Conservation (phyloP, 768 basidiomycete species). For the Botryobasidium botryosum region DNA sequence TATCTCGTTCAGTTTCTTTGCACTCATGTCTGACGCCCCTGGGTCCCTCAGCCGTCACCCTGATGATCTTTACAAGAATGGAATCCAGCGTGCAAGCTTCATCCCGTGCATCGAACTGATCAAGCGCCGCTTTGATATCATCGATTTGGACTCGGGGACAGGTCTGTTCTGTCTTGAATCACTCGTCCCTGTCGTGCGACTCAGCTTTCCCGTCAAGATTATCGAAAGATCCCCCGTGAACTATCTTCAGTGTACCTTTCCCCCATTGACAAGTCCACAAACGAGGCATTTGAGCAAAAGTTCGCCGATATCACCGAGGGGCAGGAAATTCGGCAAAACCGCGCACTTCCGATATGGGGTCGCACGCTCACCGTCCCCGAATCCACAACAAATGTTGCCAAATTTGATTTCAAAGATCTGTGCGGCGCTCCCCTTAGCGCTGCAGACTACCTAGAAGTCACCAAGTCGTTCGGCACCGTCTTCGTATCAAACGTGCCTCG, state of each 20-base stretch:
- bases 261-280: constrained; percentile 51
- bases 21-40: background rate
- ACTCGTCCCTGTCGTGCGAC: background rate
- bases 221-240: constrained; percentile 82
- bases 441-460: constrained; percentile 91
- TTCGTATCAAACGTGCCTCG: constrained; percentile 79
- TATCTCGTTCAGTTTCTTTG: constrained; percentile 5
- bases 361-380: constrained; percentile 63
- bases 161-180: constrained; percentile 28
- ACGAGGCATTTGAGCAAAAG: constrained; percentile 62
- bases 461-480: constrained; percentile 69
- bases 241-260: constrained; percentile 89
- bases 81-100: constrained; percentile 90
- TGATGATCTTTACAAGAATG: constrained; percentile 95
- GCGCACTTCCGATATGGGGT: constrained; percentile 77
- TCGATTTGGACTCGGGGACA: constrained; percentile 89
- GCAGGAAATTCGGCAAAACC: constrained; percentile 36
- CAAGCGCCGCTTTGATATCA: constrained; percentile 71
- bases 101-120: constrained; percentile 87
- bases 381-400: constrained; percentile 51
- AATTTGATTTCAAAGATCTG: constrained; percentile 70
- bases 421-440: constrained; percentile 85
- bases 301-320: constrained; percentile 52
- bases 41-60: constrained; percentile 65
- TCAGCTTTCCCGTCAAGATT: constrained; percentile 37